These are phyloP conservation scores for Plantago elongata DNA, from an alignment of 257 asterid genomes.

Conservation along the genomic window DNA sequence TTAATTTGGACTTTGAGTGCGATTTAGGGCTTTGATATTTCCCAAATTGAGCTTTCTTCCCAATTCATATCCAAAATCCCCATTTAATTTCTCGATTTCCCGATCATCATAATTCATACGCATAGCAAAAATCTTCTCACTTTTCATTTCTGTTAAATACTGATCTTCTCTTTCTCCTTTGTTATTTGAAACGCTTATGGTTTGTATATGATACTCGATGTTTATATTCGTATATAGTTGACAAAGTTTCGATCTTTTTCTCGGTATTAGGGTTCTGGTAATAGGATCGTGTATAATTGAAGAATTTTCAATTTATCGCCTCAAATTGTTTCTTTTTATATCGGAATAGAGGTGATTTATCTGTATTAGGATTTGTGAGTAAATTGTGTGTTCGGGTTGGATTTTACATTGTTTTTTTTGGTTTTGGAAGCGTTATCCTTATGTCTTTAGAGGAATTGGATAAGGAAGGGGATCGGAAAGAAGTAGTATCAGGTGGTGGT, in stretches of 20 bases:
- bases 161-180: background rate
- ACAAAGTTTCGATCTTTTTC: background rate
- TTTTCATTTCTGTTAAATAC: background rate
- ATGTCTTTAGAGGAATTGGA: slow-evolving; percentile 49
- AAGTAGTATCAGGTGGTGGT: slow-evolving; percentile 9
- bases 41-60: background rate
- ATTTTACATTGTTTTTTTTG: background rate
- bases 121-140: background rate
- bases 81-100: background rate
- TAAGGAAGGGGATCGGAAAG: slow-evolving; percentile 22
- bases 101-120: background rate
- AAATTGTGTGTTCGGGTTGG: slow-evolving; percentile 13
- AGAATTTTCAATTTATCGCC: background rate
- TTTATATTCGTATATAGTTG: too few relatives aligned
- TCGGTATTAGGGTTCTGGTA: background rate
- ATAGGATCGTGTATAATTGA: background rate
- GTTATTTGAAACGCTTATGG: too few relatives aligned
- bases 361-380: background rate
- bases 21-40: slow-evolving; percentile 9
- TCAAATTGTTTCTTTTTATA: background rate
- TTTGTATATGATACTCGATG: too few relatives aligned
- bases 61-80: background rate
- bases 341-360: background rate
- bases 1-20: slow-evolving; percentile 2
- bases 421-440: background rate